A percentile compares a stretch with the other conserved stretches of the same genome.
Conservation (phyloP, 257 asterid species). For the Fraxinus americana region DNA sequence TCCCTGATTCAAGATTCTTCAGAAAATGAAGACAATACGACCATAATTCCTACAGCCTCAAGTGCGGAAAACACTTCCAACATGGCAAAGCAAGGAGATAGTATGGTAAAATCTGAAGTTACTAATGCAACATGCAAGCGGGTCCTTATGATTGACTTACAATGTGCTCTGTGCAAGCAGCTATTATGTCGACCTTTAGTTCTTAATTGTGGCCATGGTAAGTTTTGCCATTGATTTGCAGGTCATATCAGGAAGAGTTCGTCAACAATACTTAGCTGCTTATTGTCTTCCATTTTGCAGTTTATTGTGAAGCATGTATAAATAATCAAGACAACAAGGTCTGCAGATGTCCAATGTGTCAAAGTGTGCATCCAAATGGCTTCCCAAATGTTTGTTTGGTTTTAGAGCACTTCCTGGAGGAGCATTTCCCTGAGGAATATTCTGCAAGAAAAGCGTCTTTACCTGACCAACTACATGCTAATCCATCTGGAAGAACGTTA, state of each 20-base stretch:
- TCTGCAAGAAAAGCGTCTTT: too few relatives aligned
- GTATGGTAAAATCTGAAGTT: constrained; percentile 20
- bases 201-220: constrained; percentile 84
- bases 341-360: too few relatives aligned
- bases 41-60: constrained; percentile 7
- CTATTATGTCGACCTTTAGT: constrained; percentile 62
- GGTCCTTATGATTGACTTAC: constrained; percentile 39
- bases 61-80: constrained; percentile 24
- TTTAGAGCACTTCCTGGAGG: too few relatives aligned
- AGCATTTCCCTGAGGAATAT: too few relatives aligned
- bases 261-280: constrained; percentile 15
- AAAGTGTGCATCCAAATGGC: too few relatives aligned
- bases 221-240: constrained; percentile 12
- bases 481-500: too few relatives aligned
- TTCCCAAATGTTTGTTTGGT: too few relatives aligned
- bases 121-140: constrained; percentile 26
- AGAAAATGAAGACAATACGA: constrained; percentile 19
- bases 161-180: constrained; percentile 60
- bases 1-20: constrained; percentile 24
- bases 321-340: too few relatives aligned
- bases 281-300: constrained; percentile 36
- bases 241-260: neutral
- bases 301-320: too few relatives aligned
- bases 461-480: too few relatives aligned
- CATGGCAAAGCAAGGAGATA: constrained; percentile 20